These are phyloP conservation scores for Hemerocallis citrina DNA, from an alignment of 106 monocot species.

Conservation along the genomic window DNA sequence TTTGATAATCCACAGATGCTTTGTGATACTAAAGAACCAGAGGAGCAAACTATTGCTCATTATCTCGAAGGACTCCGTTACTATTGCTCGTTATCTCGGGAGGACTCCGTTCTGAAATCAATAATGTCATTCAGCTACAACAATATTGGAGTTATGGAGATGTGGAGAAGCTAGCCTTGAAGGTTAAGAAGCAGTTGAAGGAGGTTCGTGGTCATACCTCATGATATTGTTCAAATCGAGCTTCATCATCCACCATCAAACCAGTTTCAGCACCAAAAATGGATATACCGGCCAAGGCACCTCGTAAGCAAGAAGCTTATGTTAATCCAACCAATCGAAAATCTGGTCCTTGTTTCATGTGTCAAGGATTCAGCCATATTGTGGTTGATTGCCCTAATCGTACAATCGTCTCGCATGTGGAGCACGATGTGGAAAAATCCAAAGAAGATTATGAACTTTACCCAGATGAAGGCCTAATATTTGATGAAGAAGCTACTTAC, in stretches of 20 bases:
- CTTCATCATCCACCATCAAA: too few relatives aligned
- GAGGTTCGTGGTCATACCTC: too few relatives aligned
- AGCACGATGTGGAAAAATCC: too few relatives aligned
- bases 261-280: background rate
- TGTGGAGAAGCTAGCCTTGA: background rate
- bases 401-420: too few relatives aligned
- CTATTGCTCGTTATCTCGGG: constrained; percentile 24
- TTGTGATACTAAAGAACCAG: background rate
- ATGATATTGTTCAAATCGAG: too few relatives aligned
- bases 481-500: background rate
- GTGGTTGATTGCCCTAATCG: background rate
- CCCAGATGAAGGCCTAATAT: background rate
- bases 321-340: background rate
- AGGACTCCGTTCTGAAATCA: background rate
- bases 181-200: constrained; percentile 4
- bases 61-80: too few relatives aligned
- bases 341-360: background rate
- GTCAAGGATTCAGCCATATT: background rate
- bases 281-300: background rate
- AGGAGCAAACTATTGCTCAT: constrained; percentile 24
- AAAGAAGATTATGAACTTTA: too few relatives aligned
- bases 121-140: background rate
- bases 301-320: background rate
- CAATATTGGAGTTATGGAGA: background rate
- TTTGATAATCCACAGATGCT: constrained; percentile 11